phyloP scores from a whole-genome alignment of 768 basidiomycete species.

The Butyriboletus loyo region DNA sequence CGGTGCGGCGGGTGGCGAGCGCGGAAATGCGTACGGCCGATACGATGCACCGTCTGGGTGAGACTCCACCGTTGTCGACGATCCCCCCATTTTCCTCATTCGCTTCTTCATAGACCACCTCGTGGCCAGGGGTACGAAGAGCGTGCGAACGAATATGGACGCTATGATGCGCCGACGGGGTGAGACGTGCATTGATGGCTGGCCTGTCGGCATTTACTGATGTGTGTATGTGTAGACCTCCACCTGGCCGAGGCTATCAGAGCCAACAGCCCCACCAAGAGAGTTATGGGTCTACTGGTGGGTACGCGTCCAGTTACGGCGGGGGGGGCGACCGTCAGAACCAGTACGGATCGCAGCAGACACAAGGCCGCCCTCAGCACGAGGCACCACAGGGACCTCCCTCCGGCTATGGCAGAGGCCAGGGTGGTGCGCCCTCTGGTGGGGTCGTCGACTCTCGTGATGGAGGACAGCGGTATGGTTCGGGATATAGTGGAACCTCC shows the following conservation, averaged over 20 bases:
- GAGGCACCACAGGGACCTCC: constrained; percentile 2
- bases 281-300: constrained; percentile 4
- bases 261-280: constrained; percentile 1
- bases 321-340: constrained; percentile 2
- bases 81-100: background rate
- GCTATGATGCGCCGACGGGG: constrained; percentile 13
- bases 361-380: constrained; percentile 10
- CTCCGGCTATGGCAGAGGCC: background rate
- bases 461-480: constrained; percentile 5
- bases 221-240: constrained; percentile 1
- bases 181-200: background rate
- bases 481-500: constrained; percentile 3
- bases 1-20: background rate
- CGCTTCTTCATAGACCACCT: constrained; percentile 5
- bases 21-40: background rate
- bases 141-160: background rate
- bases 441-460: constrained; percentile 13
- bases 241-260: constrained; percentile 5
- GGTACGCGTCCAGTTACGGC: background rate
- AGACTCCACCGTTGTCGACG: background rate
- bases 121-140: background rate
- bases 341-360: constrained; percentile 9
- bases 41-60: constrained; percentile 12
- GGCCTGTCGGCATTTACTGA: background rate
- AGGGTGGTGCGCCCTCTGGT: constrained; percentile 15